Conservation (phyloP, 2,329 filamentous ascomycete genomes). For the Trichoderma sp. region DNA sequence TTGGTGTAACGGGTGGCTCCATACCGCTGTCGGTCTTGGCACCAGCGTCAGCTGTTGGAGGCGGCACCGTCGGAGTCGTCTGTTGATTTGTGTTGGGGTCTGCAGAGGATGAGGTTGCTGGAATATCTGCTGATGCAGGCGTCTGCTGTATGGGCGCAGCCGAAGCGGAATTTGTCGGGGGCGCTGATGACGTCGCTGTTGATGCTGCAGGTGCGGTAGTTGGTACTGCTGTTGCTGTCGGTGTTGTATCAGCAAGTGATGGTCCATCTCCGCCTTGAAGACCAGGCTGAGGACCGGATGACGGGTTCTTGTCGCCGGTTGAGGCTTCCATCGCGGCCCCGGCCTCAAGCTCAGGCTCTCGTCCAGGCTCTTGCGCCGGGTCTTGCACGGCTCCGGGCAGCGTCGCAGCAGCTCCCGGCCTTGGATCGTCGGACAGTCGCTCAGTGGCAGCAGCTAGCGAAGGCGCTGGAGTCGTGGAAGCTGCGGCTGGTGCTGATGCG, state of each 20-base stretch:
- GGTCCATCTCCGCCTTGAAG: neutral
- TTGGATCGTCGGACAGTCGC: neutral
- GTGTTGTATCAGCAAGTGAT: neutral
- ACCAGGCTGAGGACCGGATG: neutral
- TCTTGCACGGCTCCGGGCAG: slow-evolving; percentile 3
- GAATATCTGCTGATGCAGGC: neutral
- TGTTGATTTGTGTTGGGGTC: neutral
- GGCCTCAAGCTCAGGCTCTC: neutral
- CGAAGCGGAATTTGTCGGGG: neutral
- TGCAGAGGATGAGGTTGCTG: neutral
- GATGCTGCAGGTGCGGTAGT: neutral
- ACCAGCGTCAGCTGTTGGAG: neutral
- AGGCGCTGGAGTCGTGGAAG: slow-evolving; percentile 6
- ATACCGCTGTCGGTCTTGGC: slow-evolving; percentile 1
- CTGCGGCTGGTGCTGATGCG: neutral
- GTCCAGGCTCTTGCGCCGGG: slow-evolving; percentile 13
- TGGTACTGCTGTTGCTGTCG: neutral
- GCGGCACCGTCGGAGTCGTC: slow-evolving; percentile 22
- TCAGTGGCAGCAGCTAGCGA: neutral
- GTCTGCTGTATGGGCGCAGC: slow-evolving; percentile 3
- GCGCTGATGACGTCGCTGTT: neutral
- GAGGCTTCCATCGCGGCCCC: neutral
- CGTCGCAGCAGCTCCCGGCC: neutral
- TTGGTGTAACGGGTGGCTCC: slow-evolving; percentile 8
- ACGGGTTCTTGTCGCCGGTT: neutral